Evolutionary conservation across 2,329 filamentous ascomycete species (phyloP), one percentile per base, ranked within the genome.

Genomic region (Nannizziopsis barbatae): DNA sequence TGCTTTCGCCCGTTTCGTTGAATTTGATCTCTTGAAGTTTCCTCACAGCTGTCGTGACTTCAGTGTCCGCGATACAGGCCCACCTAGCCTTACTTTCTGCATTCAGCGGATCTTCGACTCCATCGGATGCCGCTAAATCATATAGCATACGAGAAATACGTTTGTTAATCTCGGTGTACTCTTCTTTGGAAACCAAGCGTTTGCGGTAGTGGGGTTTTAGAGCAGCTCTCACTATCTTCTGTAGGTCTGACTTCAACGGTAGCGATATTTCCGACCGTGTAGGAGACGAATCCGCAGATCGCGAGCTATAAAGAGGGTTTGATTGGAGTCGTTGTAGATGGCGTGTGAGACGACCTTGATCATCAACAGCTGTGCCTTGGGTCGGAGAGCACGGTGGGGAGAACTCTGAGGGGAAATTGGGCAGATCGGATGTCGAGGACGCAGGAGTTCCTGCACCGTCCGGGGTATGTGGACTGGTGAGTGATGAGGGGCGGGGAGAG

Each of bases 101-200:
- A 58, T 84, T 77, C 27, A 92, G 73, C 18, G 72, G 66, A 11
- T 49, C 40, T 6, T 27, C 42, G 10, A 42, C 44, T 15, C 73
- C 67, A 11, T 73, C 72, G 33, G 73, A 72, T 4, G 73, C 74
- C 20, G 79, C 74, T 41, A 71, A 70, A 30, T 81, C 87, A 66
- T 98, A 98, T 50, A 98, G 72, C 68, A 83, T 85, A 50, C 87
- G 83, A 37, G 87, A 95, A 31, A 96, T 81, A 52, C 84, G 83
- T 53, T 88, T 82, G 62, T 96, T 96, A 67, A 96, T 95, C 49
- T 80, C 80, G 2, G 86, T 90, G 64, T 94, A 98, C 65, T 95
- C 84, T 51, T 95, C 86, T 56, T 88, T 86, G 14, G 82, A 87
- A 53, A 96, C 76, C 53, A 83, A 78, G 57, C 84, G 82, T 37